Percentiles rank a stretch among this genome's conserved stretches.
Evolutionary conservation across 106 monocot genomes (phyloP).

Genomic region (Acorus calamus): DNA sequence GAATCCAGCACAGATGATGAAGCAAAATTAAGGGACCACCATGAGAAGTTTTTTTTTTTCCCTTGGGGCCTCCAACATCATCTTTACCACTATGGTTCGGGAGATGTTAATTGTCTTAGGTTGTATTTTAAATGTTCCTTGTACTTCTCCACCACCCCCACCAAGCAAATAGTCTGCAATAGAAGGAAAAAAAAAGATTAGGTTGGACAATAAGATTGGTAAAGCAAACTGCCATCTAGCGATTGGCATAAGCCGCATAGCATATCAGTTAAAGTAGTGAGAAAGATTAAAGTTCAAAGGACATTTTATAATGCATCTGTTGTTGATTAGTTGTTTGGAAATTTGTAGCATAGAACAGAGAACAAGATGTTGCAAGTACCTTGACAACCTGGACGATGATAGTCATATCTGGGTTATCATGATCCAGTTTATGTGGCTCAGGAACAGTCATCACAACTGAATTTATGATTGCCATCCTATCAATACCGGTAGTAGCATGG

Average conservation of each 20-base stretch:
- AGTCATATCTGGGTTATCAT: conserved; percentile 75
- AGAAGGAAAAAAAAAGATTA: background rate
- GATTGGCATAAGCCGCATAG: no score
- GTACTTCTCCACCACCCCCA: conserved; percentile 80
- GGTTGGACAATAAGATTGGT: no score
- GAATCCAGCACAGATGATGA: no score
- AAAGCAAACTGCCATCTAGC: no score
- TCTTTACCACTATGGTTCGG: conserved; percentile 11
- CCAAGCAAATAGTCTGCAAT: conserved; percentile 87
- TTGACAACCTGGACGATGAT: conserved; percentile 86
- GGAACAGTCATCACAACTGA: conserved; percentile 86
- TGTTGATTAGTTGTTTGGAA: no score
- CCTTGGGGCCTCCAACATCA: no score
- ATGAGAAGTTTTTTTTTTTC: no score
- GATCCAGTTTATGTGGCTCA: conserved; percentile 82
- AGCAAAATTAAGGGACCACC: no score
- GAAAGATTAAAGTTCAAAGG: no score
- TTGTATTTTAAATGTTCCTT: conserved; percentile 93
- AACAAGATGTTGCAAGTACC: conserved; percentile 28
- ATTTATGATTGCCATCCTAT: conserved; percentile 89
- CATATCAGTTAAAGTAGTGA: no score
- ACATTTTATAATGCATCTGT: no score
- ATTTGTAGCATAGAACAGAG: background rate
- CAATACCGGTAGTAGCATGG: conserved; percentile 82
- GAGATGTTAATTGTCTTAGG: conserved; percentile 73